Base-by-base conservation (phyloP, 2,329 filamentous ascomycete genomes). In the Verticillium isaacii region DNA sequence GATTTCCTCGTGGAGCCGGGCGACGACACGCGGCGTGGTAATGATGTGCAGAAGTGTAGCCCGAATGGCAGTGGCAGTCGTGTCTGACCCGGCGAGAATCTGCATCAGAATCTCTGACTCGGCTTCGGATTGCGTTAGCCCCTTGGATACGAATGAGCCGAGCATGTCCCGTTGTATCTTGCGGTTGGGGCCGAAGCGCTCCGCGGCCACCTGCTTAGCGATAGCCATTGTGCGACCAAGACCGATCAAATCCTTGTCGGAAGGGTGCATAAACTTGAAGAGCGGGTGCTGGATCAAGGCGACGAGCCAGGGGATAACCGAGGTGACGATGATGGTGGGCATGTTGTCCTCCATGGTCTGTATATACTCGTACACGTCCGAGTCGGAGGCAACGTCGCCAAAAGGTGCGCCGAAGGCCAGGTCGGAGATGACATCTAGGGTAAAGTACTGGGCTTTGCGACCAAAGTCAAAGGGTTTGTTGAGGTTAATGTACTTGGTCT, bases 11-110 rank as follows among this genome's bases (percentile, higher is more conserved):
- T 77, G 78, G 0, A 88, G 72, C 70, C 76, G 78, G 5, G 66
- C 61, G 58, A 81, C 76, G 1, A 84, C 77, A 0, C 72, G 74
- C 0, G 81, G 81, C 19, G 77, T 80, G 15, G 78, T 82, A 25
- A 82, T 78, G 63, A 87, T 70, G 68, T 83, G 78, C n/a, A 87
- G 76, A 61, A 87, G 65, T 0, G 79, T 84, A 41, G 78, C 75
- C 1, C 85, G 80, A 6, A 88, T 78, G 1, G 79, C 79, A 0
- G 82, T 84, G 0, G 85, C 82, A 0, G 83, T 85, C 5, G 83
- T 86, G 63, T 87, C 85, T 0, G 82, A 83, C 4, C 85, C 85
- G 5, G 84, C 84, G 5, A 84, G 74, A 50, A 77, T 74, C 62
- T 78, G 73, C 57, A 80, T 77, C 15, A 81, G 69, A 1, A 76